phyloP scores from a whole-genome alignment of 208 protist species.

The Leishmania martiniquensis region DNA sequence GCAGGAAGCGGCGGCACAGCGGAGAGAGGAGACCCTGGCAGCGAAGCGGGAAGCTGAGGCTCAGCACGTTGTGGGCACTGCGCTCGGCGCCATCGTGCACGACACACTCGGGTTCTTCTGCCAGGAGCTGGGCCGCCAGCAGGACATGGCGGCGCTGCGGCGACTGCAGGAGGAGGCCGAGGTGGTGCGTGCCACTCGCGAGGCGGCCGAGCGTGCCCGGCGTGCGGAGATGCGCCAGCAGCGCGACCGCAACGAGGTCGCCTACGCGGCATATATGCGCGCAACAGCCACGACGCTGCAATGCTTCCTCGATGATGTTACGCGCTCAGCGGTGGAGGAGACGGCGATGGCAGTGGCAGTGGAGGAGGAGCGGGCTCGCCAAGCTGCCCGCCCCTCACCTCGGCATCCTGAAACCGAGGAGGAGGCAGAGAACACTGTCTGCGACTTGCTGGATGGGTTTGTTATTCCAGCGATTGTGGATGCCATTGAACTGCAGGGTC shows the following conservation, averaged over 20 bases:
- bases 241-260: slow-evolving; percentile 76
- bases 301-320: slow-evolving; percentile 72
- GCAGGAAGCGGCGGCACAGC: slow-evolving; percentile 37
- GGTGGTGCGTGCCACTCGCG: slow-evolving; percentile 65
- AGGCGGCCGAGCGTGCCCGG: slow-evolving; percentile 77
- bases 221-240: slow-evolving; percentile 65
- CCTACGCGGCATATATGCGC: slow-evolving; percentile 64
- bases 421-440: slow-evolving; percentile 46
- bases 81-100: slow-evolving; percentile 79
- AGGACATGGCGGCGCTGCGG: slow-evolving; percentile 64
- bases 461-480: slow-evolving; percentile 74
- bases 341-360: slow-evolving; percentile 79
- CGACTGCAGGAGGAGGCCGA: slow-evolving; percentile 64
- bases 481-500: slow-evolving; percentile 38
- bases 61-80: slow-evolving; percentile 54
- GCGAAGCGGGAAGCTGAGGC: slow-evolving; percentile 55
- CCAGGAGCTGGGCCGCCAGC: slow-evolving; percentile 84
- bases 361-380: slow-evolving; percentile 43
- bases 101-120: slow-evolving; percentile 89
- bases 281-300: slow-evolving; percentile 66
- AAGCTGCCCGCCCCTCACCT: slow-evolving; percentile 39
- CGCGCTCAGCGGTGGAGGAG: slow-evolving; percentile 40
- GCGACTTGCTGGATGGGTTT: slow-evolving; percentile 84
- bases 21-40: slow-evolving; percentile 37
- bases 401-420: slow-evolving; percentile 23